Base-by-base conservation (phyloP, 306 rosid species). In the Vigna angularis region DNA sequence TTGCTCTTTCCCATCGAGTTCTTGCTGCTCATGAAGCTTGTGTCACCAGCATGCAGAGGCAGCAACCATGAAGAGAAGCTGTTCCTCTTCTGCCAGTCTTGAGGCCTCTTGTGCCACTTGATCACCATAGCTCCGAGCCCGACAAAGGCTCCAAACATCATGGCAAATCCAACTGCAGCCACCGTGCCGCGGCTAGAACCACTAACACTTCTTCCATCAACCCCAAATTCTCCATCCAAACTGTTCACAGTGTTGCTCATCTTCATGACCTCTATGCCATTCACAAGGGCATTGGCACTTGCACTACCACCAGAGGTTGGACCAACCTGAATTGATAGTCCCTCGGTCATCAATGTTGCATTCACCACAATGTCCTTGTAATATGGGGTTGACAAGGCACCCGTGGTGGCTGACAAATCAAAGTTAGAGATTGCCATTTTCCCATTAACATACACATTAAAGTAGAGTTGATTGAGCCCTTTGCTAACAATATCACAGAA, bases 31-130 rank as follows among this genome's bases (percentile, higher is more conserved):
- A 83, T 82, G 73, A 84, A 89, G 76, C 90, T 89, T 4, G 85
- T 53, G 26, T 89, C 87, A 17, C 90, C 86, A 5, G 90, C 88
- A 51, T 88, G 92, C 10, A 89, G 42, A 56, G 92, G 92, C 10
- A 89, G 87, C 45, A 89, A 51, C 92, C 92, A 89, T 4, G 92
- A 89, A 61, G 92, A 89, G 86, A 89, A 89, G 49, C 92, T 89
- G 1, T 89, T 89, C 40, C 90, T 84, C 86, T 78, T 84, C 38
- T 84, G 92, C 92, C 92, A 89, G 22, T 89, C 92, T 63, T 86
- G 88, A 1, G 92, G 92, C 79, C 92, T 75, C 87, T 77, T 89
- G 80, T 86, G 90, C 92, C 92, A 89, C 81, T 84, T 89, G 79
- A 84, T 32, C 74, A 86, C 92, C 92, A 89, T 89, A 0, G 92